These are phyloP conservation scores for Diplosphaera chodatii DNA, from an alignment of 139 green algal species.

Conservation along the genomic window DNA sequence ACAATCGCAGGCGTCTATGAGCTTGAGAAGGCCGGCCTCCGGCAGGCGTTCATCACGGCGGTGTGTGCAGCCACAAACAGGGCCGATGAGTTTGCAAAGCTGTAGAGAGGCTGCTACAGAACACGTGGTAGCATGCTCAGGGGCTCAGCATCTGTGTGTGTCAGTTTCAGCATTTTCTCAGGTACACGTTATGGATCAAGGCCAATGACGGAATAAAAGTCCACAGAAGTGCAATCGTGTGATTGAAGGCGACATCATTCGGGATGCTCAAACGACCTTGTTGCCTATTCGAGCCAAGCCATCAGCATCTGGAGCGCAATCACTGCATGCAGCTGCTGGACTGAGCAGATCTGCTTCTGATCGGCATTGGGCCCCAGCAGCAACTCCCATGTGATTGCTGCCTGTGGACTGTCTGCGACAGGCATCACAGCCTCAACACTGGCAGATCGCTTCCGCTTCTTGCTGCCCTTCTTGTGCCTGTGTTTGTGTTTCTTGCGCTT, in stretches of 20 bases:
- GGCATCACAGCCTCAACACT: background rate
- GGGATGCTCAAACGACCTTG: too few relatives aligned
- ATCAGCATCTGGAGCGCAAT: background rate
- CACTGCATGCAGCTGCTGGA: background rate
- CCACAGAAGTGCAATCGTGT: too few relatives aligned
- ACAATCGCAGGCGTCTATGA: slow-evolving; percentile 91
- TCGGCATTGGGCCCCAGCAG: background rate
- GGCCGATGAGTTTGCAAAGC: slow-evolving; percentile 66
- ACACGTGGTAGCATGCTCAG: too few relatives aligned
- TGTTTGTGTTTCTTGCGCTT: background rate
- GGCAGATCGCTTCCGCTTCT: background rate
- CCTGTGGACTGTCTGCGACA: too few relatives aligned
- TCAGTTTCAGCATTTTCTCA: too few relatives aligned
- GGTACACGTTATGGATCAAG: too few relatives aligned
- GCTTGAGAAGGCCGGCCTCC: slow-evolving; percentile 81
- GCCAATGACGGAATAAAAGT: too few relatives aligned
- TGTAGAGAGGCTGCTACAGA: too few relatives aligned
- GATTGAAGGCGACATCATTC: too few relatives aligned
- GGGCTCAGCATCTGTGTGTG: too few relatives aligned
- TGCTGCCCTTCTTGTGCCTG: background rate
- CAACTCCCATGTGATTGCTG: background rate
- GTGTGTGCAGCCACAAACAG: slow-evolving; percentile 74
- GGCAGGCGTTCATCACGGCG: slow-evolving; percentile 83
- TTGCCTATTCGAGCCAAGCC: too few relatives aligned
- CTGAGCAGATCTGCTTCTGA: background rate